These are phyloP conservation scores for Aspergillus sp. DNA, from an alignment of 2,329 filamentous ascomycete species.

Conservation along the genomic window DNA sequence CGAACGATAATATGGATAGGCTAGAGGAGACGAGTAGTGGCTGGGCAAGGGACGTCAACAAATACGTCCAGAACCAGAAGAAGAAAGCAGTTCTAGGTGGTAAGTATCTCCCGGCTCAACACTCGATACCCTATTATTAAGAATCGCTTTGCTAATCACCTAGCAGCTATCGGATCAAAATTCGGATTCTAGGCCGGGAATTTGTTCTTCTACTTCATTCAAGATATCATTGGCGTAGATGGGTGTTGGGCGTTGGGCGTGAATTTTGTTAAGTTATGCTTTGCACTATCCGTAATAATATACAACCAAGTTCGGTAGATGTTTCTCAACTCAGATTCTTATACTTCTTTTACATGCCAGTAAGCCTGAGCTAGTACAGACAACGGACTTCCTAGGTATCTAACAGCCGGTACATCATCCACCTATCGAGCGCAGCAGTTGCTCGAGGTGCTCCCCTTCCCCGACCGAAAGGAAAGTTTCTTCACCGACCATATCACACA, in stretches of 20 bases:
- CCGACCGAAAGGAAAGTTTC: not conserved
- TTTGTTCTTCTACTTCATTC: not conserved
- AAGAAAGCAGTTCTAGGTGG: conserved; percentile 74
- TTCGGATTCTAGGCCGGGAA: conserved; percentile 38
- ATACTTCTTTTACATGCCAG: not conserved
- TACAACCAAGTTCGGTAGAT: not conserved
- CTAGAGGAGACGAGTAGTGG: conserved; percentile 76
- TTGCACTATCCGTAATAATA: not conserved
- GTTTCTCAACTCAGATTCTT: not conserved
- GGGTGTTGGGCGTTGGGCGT: not conserved
- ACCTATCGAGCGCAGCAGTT: not conserved
- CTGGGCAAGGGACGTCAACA: conserved; percentile 85
- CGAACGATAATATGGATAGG: conserved; percentile 81
- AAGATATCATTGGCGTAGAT: not conserved
- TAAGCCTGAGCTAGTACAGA: not conserved
- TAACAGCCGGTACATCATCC: not conserved
- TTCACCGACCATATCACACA: not conserved
- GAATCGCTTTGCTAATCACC: conserved; percentile 4
- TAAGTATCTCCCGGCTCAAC: conserved; percentile 22
- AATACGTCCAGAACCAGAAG: conserved; percentile 86
- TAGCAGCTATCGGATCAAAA: conserved; percentile 42
- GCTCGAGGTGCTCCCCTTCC: not conserved
- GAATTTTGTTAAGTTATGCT: not conserved
- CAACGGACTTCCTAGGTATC: not conserved
- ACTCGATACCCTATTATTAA: not conserved